Percentiles rank a stretch among this genome's conserved stretches.
Conservation (phyloP, 768 basidiomycete species). For the Russula emetica region DNA sequence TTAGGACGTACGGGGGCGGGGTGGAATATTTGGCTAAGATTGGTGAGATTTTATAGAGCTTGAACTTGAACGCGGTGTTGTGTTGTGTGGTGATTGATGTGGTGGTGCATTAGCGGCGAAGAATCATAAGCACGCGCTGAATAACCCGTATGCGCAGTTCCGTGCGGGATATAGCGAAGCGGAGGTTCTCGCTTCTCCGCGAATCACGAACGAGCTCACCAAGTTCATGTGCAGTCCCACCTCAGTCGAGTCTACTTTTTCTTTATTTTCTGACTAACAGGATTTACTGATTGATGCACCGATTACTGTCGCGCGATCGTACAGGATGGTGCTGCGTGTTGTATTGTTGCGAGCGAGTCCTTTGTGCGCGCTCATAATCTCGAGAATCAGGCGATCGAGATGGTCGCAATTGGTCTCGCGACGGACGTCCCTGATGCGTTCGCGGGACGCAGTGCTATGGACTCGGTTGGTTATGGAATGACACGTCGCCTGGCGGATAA, state of each 20-base stretch:
- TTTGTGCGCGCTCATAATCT: constrained; percentile 69
- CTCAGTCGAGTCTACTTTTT: constrained; percentile 34
- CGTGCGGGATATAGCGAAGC: constrained; percentile 71
- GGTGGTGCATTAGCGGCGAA: constrained; percentile 54
- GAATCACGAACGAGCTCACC: constrained; percentile 69
- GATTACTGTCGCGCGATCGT: not conserved
- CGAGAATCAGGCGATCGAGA: constrained; percentile 85
- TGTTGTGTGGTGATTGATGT: not conserved
- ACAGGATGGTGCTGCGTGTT: constrained; percentile 72
- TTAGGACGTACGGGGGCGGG: constrained; percentile 64
- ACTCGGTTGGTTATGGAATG: constrained; percentile 80
- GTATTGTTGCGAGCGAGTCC: constrained; percentile 71
- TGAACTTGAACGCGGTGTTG: not conserved
- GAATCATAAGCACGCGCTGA: constrained; percentile 76
- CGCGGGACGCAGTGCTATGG: constrained; percentile 67
- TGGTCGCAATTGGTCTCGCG: constrained; percentile 58
- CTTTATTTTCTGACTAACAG: too few species aligned
- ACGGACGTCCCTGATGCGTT: constrained; percentile 67
- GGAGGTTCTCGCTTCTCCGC: constrained; percentile 59
- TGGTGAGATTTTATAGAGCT: constrained; percentile 40
- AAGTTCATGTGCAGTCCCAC: constrained; percentile 89
- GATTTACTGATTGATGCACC: not conserved
- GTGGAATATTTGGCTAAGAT: constrained; percentile 71
- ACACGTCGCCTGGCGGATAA: constrained; percentile 61
- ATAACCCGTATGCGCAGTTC: constrained; percentile 87